Evolutionary conservation across 495 filamentous ascomycete species (phyloP).

Genomic region (Trichoderma reesei): DNA sequence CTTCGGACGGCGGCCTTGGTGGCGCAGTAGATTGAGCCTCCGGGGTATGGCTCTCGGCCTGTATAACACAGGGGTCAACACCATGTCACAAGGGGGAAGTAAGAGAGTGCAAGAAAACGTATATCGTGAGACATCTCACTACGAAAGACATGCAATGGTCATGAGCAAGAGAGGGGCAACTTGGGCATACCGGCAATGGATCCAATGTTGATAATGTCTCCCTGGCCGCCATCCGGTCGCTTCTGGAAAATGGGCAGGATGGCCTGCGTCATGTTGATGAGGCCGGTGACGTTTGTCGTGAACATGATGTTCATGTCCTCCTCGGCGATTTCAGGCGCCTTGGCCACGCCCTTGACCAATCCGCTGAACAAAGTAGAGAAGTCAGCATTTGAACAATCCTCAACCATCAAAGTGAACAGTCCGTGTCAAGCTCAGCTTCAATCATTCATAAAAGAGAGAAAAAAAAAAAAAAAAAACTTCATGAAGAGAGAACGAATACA

Average conservation of each 20-base stretch:
- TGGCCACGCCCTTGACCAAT: constrained; percentile 77
- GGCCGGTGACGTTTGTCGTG: constrained; percentile 81
- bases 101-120: not conserved
- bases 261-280: constrained; percentile 97
- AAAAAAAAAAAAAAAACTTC: not conserved
- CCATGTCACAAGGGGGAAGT: not conserved
- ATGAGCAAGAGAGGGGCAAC: not conserved
- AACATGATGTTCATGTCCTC: constrained; percentile 86
- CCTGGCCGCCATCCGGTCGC: constrained; percentile 64
- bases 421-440: not conserved
- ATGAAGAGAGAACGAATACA: not conserved
- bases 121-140: not conserved
- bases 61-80: not conserved
- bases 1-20: constrained; percentile 86
- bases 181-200: constrained; percentile 58
- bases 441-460: not conserved
- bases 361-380: constrained; percentile 41
- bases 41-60: constrained; percentile 74
- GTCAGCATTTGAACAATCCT: not conserved
- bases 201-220: constrained; percentile 96
- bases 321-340: constrained; percentile 72
- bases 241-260: constrained; percentile 77
- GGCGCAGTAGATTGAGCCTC: constrained; percentile 93
- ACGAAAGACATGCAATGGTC: not conserved
- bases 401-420: too few species aligned